phyloP scores from a whole-genome alignment of 129 eudicot genomes.

The Pulicaria dysenterica region DNA sequence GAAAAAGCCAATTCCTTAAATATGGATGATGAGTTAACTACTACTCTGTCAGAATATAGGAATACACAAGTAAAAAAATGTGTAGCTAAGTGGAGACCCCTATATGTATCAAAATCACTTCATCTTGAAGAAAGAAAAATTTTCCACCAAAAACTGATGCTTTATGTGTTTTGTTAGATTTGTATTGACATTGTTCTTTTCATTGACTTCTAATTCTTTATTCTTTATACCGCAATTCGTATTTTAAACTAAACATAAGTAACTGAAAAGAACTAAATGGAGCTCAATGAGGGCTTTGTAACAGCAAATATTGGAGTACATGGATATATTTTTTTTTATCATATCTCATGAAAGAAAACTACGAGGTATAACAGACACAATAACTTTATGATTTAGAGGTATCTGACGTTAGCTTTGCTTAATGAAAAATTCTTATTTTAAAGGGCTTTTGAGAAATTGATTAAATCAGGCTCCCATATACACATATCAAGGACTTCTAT shows the following conservation, averaged over 20 bases:
- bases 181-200: conserved; percentile 3
- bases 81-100: neutral
- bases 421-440: no score
- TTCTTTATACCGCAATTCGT: neutral
- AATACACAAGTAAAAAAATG: neutral
- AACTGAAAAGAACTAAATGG: neutral
- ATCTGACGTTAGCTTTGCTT: no score
- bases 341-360: no score
- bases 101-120: conserved; percentile 16
- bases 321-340: no score
- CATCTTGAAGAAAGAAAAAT: neutral
- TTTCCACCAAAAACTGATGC: neutral
- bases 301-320: no score
- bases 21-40: neutral
- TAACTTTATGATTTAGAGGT: no score
- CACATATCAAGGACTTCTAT: no score
- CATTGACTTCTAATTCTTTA: neutral
- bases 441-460: no score
- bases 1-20: neutral
- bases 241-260: neutral
- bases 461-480: no score
- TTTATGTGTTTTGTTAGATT: conserved; percentile 1
- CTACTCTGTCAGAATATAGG: conserved; percentile 4
- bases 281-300: neutral
- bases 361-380: no score